Conservation (phyloP, 495 filamentous ascomycete genomes). For the Collariella sp. region DNA sequence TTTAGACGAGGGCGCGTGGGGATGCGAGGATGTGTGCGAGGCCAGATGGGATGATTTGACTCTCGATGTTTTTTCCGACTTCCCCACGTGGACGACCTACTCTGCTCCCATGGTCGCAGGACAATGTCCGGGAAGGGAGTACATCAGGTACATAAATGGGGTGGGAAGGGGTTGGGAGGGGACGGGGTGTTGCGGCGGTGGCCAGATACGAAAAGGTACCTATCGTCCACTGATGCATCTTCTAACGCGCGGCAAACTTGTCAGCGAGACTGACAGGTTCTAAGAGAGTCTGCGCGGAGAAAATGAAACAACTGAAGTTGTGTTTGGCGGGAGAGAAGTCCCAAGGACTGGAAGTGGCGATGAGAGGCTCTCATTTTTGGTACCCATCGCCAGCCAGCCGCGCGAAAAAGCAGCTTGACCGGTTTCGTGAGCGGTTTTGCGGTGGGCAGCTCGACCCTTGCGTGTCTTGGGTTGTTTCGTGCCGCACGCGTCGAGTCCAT, state of each 20-base stretch:
- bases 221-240: constrained; percentile 48
- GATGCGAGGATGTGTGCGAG: constrained; percentile 5
- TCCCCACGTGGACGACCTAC: constrained; percentile 17
- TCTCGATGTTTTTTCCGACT: background rate
- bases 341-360: background rate
- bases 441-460: background rate
- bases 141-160: constrained; percentile 32
- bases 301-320: background rate
- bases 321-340: background rate
- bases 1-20: background rate
- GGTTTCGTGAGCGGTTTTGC: background rate
- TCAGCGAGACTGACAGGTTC: too few species aligned
- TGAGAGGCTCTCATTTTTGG: too few species aligned
- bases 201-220: constrained; percentile 36
- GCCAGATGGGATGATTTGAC: constrained; percentile 8
- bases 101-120: constrained; percentile 22
- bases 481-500: constrained; percentile 7
- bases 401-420: background rate
- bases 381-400: background rate
- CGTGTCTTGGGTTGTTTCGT: background rate
- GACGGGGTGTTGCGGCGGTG: constrained; percentile 4
- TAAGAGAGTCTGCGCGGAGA: background rate
- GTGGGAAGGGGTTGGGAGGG: constrained; percentile 12
- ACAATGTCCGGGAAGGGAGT: constrained; percentile 21
- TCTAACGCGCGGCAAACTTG: constrained; percentile 25